Base-by-base conservation (phyloP, 2,329 filamentous ascomycete species). In the Epichloe uncinata region DNA sequence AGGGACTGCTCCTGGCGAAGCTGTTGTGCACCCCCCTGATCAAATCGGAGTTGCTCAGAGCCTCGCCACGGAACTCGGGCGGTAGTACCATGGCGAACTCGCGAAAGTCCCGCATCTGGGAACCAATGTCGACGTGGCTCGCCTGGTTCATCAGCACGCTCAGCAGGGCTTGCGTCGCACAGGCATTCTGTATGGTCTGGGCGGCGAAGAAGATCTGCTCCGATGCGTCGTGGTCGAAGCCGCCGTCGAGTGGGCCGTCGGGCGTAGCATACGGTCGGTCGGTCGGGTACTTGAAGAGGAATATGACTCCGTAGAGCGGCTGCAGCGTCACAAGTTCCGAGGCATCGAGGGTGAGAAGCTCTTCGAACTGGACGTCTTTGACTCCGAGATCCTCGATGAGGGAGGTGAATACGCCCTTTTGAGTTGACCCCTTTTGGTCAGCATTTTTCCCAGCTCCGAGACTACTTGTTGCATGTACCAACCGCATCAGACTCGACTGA, bases 101-200 rank as follows among this genome's bases (percentile, higher is more conserved):
- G 65, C 87, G 87, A 72, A 95, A 95, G 53, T 87, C 82, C 54
- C 71, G 70, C 56, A 95, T 73, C 56, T 79, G 74, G 3, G 72
- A 63, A 48, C 90, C 90, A 54, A 95, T 81, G 35, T 89, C 77
- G 46, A 95, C 76, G 42, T 77, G 65, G 49, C 70, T 74, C 30
- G 78, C 77, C 66, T 94, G 85, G 72, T 98, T 98, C 57, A 98
- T 73, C 34, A 97, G 77, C 49, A 97, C 87, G 48, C 86, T 93
- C 40, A 98, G 79, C 44, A 98, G 79, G 3, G 93, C 93, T 67
- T 98, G 93, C 15, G 93, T 98, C 42, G 90, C 93, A 70, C 93
- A 98, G 7, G 93, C 93, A 68, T 98, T 98, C 69, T 97, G 91
- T 65, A 98, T 98, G 4, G 91, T 97, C 72, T 98, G 93, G 33